Conservation (phyloP, 805 yeast genomes). For the Myxozyma nipponensis region DNA sequence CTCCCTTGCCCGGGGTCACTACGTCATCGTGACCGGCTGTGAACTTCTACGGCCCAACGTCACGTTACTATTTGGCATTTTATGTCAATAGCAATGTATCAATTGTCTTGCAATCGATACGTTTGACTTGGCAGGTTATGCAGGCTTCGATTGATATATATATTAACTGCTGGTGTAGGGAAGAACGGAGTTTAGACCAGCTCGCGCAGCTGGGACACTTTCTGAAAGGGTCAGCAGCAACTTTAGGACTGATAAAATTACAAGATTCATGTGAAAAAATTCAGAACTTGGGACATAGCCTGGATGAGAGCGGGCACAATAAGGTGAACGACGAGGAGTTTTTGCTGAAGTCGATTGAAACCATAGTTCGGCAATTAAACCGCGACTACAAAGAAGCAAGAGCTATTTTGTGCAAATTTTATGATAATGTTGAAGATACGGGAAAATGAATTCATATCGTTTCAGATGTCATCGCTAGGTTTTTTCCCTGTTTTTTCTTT, state of each 20-base stretch:
- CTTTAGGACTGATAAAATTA: slow-evolving; percentile 77
- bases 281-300: slow-evolving; percentile 76
- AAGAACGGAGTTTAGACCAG: slow-evolving; percentile 45
- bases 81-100: not conserved
- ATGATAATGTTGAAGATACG: no score
- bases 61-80: not conserved
- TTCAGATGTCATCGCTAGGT: no score
- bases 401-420: slow-evolving; percentile 33
- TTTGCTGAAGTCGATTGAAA: slow-evolving; percentile 35
- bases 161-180: slow-evolving; percentile 3
- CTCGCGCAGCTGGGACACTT: slow-evolving; percentile 84
- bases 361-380: slow-evolving; percentile 34
- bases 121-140: not conserved
- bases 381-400: slow-evolving; percentile 38
- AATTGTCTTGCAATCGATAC: not conserved
- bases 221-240: slow-evolving; percentile 92
- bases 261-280: slow-evolving; percentile 88
- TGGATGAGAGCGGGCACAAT: slow-evolving; percentile 37
- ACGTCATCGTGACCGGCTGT: no score
- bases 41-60: no score
- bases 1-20: not conserved
- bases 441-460: no score
- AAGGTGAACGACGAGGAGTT: slow-evolving; percentile 34
- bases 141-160: not conserved
- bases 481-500: no score